These are phyloP conservation scores for Aspergillus intermedius DNA, from an alignment of 2,329 filamentous ascomycete genomes.

Conservation along the genomic window DNA sequence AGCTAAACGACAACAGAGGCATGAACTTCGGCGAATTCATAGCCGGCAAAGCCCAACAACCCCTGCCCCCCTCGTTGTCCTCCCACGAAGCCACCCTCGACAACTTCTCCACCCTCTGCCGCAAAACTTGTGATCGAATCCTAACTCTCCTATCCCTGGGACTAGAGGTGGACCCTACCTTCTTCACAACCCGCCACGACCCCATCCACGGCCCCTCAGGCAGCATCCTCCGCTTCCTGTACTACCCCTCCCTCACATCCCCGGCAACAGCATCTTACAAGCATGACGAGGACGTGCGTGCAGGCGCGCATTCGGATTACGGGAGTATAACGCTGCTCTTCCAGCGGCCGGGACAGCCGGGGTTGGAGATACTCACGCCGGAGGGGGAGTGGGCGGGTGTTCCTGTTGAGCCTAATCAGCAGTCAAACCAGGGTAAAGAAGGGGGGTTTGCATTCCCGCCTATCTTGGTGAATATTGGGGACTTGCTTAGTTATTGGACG, in stretches of 20 bases:
- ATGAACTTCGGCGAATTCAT: slow-evolving; percentile 86
- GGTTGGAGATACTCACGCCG: slow-evolving; percentile 70
- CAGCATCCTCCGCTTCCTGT: slow-evolving; percentile 63
- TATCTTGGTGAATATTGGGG: slow-evolving; percentile 66
- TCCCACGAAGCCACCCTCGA: slow-evolving; percentile 56
- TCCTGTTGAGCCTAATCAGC: slow-evolving; percentile 52
- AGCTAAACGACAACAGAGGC: slow-evolving; percentile 48
- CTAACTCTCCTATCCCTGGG: slow-evolving; percentile 72
- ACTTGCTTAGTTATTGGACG: slow-evolving; percentile 79
- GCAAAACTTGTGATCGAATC: slow-evolving; percentile 64
- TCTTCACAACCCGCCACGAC: slow-evolving; percentile 59
- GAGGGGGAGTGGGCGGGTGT: slow-evolving; percentile 57
- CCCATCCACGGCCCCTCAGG: slow-evolving; percentile 44
- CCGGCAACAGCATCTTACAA: slow-evolving; percentile 38
- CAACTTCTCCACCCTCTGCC: slow-evolving; percentile 64
- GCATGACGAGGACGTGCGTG: slow-evolving; percentile 62
- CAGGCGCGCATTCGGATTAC: slow-evolving; percentile 90
- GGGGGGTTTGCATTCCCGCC: slow-evolving; percentile 55
- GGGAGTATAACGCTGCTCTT: slow-evolving; percentile 67
- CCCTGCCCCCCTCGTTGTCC: slow-evolving; percentile 61
- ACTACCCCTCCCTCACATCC: slow-evolving; percentile 57
- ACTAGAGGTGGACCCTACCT: slow-evolving; percentile 52
- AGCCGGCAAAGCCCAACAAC: slow-evolving; percentile 64
- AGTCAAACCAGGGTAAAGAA: slow-evolving; percentile 36
- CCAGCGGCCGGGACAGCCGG: slow-evolving; percentile 75